Percentiles rank a stretch among this genome's conserved stretches.
These are phyloP conservation scores for Trichoderma arundinaceum DNA, from an alignment of 2,329 filamentous ascomycete genomes.

Conservation along the genomic window DNA sequence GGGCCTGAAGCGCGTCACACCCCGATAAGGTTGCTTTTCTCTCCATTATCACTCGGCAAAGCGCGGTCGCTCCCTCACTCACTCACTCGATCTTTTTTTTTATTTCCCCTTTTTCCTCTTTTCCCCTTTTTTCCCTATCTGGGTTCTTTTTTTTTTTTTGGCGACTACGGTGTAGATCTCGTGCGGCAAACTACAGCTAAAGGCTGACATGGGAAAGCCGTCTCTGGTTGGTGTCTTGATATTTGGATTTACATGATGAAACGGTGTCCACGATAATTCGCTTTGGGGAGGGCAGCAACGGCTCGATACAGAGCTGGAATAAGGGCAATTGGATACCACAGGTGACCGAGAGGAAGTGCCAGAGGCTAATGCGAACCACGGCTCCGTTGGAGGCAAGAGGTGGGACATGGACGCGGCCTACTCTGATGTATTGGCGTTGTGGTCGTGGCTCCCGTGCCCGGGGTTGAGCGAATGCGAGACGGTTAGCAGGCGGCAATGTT, in stretches of 20 bases:
- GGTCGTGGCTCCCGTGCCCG: conserved; percentile 1
- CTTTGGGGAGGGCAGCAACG: conserved; percentile 8
- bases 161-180: conserved; percentile 15
- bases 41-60: conserved; percentile 25
- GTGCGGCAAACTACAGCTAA: conserved; percentile 16
- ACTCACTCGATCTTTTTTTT: conserved; percentile 1
- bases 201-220: conserved; percentile 17
- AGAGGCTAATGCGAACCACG: not conserved
- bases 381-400: not conserved
- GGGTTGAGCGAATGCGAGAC: conserved; percentile 11
- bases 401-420: conserved; percentile 3
- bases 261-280: conserved; percentile 32
- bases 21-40: conserved; percentile 17
- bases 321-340: conserved; percentile 27
- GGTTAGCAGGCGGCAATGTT: not conserved
- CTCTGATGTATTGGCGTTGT: not conserved
- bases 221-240: conserved; percentile 27
- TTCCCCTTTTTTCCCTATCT: not conserved
- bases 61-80: conserved; percentile 20
- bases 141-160: conserved; percentile 6
- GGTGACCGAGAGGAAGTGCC: not conserved
- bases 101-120: conserved; percentile 6
- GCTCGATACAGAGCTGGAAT: not conserved
- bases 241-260: conserved; percentile 31
- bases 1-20: not conserved